phyloP scores from a whole-genome alignment of 805 yeast species.

The Starmerella scarabaei region DNA sequence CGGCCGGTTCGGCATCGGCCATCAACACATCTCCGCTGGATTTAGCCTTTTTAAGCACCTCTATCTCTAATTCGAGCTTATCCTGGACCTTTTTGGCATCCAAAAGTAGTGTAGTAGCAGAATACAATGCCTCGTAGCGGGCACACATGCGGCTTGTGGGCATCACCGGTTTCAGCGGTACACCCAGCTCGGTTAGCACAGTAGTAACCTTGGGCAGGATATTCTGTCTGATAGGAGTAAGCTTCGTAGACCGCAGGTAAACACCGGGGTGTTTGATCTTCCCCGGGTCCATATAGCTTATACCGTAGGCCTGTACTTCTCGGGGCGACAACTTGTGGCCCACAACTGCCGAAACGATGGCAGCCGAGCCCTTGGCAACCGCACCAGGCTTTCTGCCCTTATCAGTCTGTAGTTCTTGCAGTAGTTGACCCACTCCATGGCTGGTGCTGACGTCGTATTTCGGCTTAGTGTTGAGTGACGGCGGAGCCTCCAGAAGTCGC shows the following conservation, averaged over 20 bases:
- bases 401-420: slow-evolving; percentile 62
- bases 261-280: slow-evolving; percentile 57
- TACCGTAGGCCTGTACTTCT: slow-evolving; percentile 77
- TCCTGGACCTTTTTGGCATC: slow-evolving; percentile 82
- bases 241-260: slow-evolving; percentile 61
- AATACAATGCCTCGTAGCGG: slow-evolving; percentile 61
- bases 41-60: slow-evolving; percentile 26
- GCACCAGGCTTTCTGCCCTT: slow-evolving; percentile 31
- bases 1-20: not conserved
- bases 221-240: slow-evolving; percentile 67
- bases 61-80: slow-evolving; percentile 68
- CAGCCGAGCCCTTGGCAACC: slow-evolving; percentile 19
- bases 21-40: not conserved
- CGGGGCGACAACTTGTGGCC: slow-evolving; percentile 50
- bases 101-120: slow-evolving; percentile 53
- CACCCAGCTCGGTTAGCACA: slow-evolving; percentile 61
- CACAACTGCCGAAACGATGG: slow-evolving; percentile 25
- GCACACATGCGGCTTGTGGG: slow-evolving; percentile 69
- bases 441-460: slow-evolving; percentile 49
- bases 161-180: slow-evolving; percentile 74
- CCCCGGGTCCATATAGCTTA: slow-evolving; percentile 38
- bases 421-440: slow-evolving; percentile 78
- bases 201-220: slow-evolving; percentile 48
- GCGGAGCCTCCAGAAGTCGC: slow-evolving; percentile 72
- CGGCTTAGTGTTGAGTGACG: slow-evolving; percentile 50